Evolutionary conservation across 2,329 filamentous ascomycete genomes (phyloP), one percentile per base, ranked within the genome.

Genomic region (Zopfia rhizophila): DNA sequence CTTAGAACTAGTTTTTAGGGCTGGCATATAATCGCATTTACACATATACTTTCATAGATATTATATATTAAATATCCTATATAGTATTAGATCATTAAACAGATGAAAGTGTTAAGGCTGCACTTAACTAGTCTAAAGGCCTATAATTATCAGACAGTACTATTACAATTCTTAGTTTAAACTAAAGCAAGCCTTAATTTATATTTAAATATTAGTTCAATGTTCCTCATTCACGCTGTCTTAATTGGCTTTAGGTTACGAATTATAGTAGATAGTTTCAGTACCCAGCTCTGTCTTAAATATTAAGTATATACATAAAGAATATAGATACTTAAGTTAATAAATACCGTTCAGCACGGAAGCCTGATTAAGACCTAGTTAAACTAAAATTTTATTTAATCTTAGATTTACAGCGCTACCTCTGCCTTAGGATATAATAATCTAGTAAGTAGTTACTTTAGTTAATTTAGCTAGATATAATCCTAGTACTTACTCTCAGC

Each of bases 381-480:
- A 8, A 49, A 51, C 55, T 53, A 51, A 49, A 51, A 30, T 28
- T 16, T n/a, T n/a, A n/a, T 30, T 39, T 35, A 51, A 40, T 16
- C 56, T 46, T 55, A 55, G 50, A 52, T 46, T 38, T 41, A 40
- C 48, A 43, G 38, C n/a, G 38, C 42, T 53, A 51, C 46, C 43
- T 40, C 48, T 36, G 38, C 48, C 51, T 35, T 23, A 38, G 36
- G 48, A 55, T 53, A 48, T 50, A 43, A 38, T 47, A 51, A 54
- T 56, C 55, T 57, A 61, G 55, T 28, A 45, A 13, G 12, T 33
- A 46, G 41, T 49, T 39, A 38, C 51, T 55, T 53, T 47, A n/a
- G n/a, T n/a, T n/a, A n/a, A 32, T 41, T 38, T 37, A 31, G n/a
- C 18, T 35, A 30, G 23, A 36, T 23, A 47, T 28, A 35, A 21